Conservation (phyloP, 2,329 filamentous ascomycete species). For the Xylaria sp. region DNA sequence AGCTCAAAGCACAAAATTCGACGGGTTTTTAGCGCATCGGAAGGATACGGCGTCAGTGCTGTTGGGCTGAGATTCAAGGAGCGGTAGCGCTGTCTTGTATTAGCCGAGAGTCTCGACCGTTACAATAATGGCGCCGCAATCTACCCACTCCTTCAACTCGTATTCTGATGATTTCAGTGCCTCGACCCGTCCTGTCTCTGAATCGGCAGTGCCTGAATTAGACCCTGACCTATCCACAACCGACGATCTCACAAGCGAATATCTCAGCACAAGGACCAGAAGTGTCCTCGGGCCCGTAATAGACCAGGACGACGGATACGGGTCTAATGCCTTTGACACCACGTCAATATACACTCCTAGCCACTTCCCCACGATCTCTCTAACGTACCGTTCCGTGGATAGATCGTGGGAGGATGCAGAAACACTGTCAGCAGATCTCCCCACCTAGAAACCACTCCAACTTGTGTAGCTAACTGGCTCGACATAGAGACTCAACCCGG, state of each 20-base stretch:
- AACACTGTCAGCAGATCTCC: constrained; percentile 53
- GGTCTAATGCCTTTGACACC: constrained; percentile 50
- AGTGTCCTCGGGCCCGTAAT: constrained; percentile 42
- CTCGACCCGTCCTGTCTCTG: constrained; percentile 39
- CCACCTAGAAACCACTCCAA: not conserved
- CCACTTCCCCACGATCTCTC: constrained; percentile 52
- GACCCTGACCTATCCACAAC: constrained; percentile 47
- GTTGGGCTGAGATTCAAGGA: constrained; percentile 37
- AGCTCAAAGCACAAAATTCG: constrained; percentile 34
- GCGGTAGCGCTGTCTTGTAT: constrained; percentile 29
- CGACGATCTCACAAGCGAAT: constrained; percentile 48
- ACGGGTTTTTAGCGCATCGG: constrained; percentile 37
- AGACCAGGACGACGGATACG: constrained; percentile 41
- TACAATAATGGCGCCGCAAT: constrained; percentile 42
- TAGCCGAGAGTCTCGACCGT: constrained; percentile 29
- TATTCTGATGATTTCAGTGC: constrained; percentile 41
- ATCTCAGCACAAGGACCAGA: constrained; percentile 44
- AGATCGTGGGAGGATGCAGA: constrained; percentile 50
- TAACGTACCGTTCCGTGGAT: constrained; percentile 50
- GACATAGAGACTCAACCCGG: constrained; percentile 53
- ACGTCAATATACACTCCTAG: constrained; percentile 57
- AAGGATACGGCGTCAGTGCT: constrained; percentile 34
- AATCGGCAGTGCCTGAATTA: constrained; percentile 44
- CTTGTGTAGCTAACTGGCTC: constrained; percentile 29
- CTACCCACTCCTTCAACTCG: constrained; percentile 42